phyloP scores from a whole-genome alignment of 768 basidiomycete genomes.

The Psilocybe tampanensis region DNA sequence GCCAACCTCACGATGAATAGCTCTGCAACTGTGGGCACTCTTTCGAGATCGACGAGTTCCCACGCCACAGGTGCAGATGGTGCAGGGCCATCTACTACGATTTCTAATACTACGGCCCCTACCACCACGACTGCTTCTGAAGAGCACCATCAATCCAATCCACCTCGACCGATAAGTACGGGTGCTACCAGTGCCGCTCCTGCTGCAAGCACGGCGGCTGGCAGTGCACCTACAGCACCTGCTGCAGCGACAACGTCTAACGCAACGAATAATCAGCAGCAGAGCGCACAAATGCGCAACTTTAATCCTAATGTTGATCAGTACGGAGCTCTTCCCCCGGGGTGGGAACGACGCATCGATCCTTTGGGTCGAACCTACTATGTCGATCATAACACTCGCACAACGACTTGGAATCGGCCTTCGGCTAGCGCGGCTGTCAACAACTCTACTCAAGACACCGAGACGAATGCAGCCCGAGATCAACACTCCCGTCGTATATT shows the following conservation, averaged over 20 bases:
- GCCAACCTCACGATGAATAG: constrained; percentile 48
- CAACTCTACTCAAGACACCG: constrained; percentile 66
- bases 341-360: constrained; percentile 98
- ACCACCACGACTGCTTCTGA: constrained; percentile 22
- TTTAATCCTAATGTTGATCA: constrained; percentile 97
- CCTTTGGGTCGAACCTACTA: constrained; percentile 96
- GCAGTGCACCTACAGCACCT: constrained; percentile 26
- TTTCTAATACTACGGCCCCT: constrained; percentile 31
- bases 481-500: constrained; percentile 85
- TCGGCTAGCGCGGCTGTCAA: constrained; percentile 78
- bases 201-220: constrained; percentile 19
- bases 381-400: constrained; percentile 97
- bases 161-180: constrained; percentile 23
- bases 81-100: constrained; percentile 40
- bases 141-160: constrained; percentile 24
- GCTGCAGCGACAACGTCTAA: constrained; percentile 24
- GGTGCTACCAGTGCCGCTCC: constrained; percentile 17
- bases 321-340: constrained; percentile 83
- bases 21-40: constrained; percentile 37
- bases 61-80: constrained; percentile 58
- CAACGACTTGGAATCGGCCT: constrained; percentile 97
- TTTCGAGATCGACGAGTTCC: constrained; percentile 70
- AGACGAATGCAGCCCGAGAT: constrained; percentile 84
- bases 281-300: constrained; percentile 66
- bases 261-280: constrained; percentile 42